Evolutionary conservation across 768 basidiomycete species (phyloP), one percentile per base, ranked within the genome.

Genomic region (Boletus subcaerulescens): DNA sequence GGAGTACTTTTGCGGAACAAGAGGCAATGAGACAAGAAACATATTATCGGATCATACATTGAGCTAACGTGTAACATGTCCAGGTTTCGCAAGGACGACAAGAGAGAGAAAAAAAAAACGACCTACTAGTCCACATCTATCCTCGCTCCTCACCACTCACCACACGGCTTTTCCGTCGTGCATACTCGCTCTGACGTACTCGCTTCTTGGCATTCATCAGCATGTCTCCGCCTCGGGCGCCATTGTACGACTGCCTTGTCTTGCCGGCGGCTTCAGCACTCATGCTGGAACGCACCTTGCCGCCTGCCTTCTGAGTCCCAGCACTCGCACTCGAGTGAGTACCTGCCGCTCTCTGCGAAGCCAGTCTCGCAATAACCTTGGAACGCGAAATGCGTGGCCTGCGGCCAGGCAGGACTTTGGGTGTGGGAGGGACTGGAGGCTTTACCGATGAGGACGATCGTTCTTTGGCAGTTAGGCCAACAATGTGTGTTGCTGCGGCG

Each of bases 351-450:
- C 90, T 82, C 68, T 91, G 86, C 14, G 86, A 86, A 1, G 85
- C 87, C 35, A 91, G 73, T 60, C 78, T 82, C 0, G 89, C 87
- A 43, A 91, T 89, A 39, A 92, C 87, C 57, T 85, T 86, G 26
- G 88, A 89, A 38, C 91, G 81, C 41, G 90, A 92, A 58, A 92
- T 89, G 9, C 89, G 81, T 5, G 90, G 90, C 65, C 83, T 85
- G 53, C 87, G 80, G 10, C 79, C 76, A 26, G 75, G 59, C 18
- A 72, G 53, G 15, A 64, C 57, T 53, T 72, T 74, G 5, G 64
- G 64, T 50, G 68, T 71, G 15, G 61, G 60, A 17, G 67, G 62
- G 11, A 61, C 54, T 9, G 65, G 52, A 3, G 57, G 48, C 24
- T 63, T 67, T 17, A 41, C 33, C 29, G 50, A 36, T 9, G 58